A percentile compares a stretch with the other conserved stretches of the same genome.
These are phyloP conservation scores for Calonectria multiphialidica DNA, from an alignment of 2,329 filamentous ascomycete genomes.

Conservation along the genomic window DNA sequence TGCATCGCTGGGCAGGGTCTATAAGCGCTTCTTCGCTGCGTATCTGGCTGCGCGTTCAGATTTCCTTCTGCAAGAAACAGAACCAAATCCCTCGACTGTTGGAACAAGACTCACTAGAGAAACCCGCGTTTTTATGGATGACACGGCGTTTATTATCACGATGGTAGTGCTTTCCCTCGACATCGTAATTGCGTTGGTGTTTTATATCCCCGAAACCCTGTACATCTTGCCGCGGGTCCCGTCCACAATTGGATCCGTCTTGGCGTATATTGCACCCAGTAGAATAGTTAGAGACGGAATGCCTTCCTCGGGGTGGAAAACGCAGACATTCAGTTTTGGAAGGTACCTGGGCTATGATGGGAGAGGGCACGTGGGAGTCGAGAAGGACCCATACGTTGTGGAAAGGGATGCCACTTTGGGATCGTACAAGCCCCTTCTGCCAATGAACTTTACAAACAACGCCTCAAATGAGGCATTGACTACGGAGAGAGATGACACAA, in stretches of 20 bases:
- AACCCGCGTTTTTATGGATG: background rate
- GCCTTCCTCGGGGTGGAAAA: background rate
- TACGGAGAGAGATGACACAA: too few species aligned
- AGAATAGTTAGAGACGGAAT: background rate
- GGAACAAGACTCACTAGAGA: background rate
- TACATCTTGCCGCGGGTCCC: background rate
- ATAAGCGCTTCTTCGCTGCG: background rate
- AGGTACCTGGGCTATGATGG: conserved; percentile 9
- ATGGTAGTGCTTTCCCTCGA: background rate
- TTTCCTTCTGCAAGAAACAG: background rate
- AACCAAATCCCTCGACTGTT: background rate
- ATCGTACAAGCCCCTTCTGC: too few species aligned
- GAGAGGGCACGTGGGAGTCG: conserved; percentile 1
- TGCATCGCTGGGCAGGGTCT: background rate
- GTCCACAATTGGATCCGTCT: background rate
- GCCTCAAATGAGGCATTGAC: too few species aligned
- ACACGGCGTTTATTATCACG: background rate
- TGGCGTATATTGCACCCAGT: conserved; percentile 11
- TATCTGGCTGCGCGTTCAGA: background rate
- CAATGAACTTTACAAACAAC: too few species aligned
- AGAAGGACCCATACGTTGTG: background rate
- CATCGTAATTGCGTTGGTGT: background rate
- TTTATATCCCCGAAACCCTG: background rate
- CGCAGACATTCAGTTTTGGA: conserved; percentile 11
- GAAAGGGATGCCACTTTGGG: background rate